A percentile compares a stretch with the other conserved stretches of the same genome.
These are phyloP conservation scores for Malassezia arunalokei DNA, from an alignment of 1,284 basidiomycete species.

Conservation along the genomic window DNA sequence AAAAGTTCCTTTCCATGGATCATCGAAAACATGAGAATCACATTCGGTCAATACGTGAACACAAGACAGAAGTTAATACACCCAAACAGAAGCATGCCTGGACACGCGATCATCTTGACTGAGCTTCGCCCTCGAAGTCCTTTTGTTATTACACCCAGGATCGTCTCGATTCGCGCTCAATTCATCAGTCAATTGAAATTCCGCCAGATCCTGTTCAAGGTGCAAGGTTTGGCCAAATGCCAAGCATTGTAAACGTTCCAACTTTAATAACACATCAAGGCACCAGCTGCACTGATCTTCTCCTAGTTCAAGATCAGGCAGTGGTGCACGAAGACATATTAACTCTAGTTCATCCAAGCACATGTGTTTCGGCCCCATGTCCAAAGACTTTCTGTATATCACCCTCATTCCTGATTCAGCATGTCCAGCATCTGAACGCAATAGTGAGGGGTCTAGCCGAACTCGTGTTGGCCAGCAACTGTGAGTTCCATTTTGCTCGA, in stretches of 20 bases:
- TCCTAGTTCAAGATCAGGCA: constrained; percentile 13
- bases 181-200: not conserved
- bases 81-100: not conserved
- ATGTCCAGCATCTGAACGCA: not conserved
- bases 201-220: constrained; percentile 1
- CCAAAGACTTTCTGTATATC: not conserved
- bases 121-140: not conserved
- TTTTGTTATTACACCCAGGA: too few relatives aligned
- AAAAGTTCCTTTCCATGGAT: too few relatives aligned
- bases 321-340: constrained; percentile 4
- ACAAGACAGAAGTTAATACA: not conserved
- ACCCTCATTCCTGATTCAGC: not conserved
- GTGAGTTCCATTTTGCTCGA: constrained; percentile 6
- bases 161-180: too few relatives aligned
- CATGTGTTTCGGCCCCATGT: not conserved
- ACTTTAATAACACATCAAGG: constrained; percentile 9
- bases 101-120: not conserved
- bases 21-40: too few relatives aligned
- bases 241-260: constrained; percentile 1
- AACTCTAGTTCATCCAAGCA: constrained; percentile 12
- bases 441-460: constrained; percentile 8
- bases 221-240: constrained; percentile 6
- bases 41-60: too few relatives aligned
- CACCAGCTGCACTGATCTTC: constrained; percentile 15
- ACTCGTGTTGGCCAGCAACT: constrained; percentile 4